phyloP scores from a whole-genome alignment of 2,329 filamentous ascomycete species.

The Colletotrichum sojae region DNA sequence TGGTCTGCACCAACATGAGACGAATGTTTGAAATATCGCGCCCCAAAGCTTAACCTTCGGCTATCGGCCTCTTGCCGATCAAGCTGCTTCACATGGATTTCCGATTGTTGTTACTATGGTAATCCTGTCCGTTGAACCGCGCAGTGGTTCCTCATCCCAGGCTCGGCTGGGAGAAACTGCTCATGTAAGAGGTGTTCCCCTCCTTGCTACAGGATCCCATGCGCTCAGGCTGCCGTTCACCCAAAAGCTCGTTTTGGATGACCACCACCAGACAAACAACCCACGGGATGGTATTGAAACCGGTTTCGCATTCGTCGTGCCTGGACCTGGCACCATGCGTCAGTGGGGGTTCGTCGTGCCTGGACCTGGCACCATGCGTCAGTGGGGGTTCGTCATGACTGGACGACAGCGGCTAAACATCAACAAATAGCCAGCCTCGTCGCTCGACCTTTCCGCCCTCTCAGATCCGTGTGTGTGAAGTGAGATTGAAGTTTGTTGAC shows the following conservation, averaged over 20 bases:
- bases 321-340: conserved; percentile 26
- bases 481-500: conserved; percentile 27
- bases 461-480: conserved; percentile 17
- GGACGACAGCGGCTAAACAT: conserved; percentile 36
- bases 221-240: conserved; percentile 39
- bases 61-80: conserved; percentile 25
- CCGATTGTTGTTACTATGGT: conserved; percentile 2
- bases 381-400: conserved; percentile 30
- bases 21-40: conserved; percentile 32
- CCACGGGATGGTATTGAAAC: conserved; percentile 34
- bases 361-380: conserved; percentile 27
- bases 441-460: conserved; percentile 19
- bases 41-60: conserved; percentile 35
- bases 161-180: conserved; percentile 27
- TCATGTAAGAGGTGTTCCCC: conserved; percentile 30
- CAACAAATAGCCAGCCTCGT: conserved; percentile 36
- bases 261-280: conserved; percentile 29
- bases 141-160: conserved; percentile 5
- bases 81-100: conserved; percentile 8
- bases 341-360: conserved; percentile 28
- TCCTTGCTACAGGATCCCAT: conserved; percentile 26
- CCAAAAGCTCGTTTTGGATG: conserved; percentile 38
- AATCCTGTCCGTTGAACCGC: conserved; percentile 4
- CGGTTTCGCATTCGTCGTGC: conserved; percentile 39
- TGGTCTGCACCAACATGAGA: conserved; percentile 20